These are phyloP conservation scores for Sherardia arvensis DNA, from an alignment of 257 asterid species.

Conservation along the genomic window DNA sequence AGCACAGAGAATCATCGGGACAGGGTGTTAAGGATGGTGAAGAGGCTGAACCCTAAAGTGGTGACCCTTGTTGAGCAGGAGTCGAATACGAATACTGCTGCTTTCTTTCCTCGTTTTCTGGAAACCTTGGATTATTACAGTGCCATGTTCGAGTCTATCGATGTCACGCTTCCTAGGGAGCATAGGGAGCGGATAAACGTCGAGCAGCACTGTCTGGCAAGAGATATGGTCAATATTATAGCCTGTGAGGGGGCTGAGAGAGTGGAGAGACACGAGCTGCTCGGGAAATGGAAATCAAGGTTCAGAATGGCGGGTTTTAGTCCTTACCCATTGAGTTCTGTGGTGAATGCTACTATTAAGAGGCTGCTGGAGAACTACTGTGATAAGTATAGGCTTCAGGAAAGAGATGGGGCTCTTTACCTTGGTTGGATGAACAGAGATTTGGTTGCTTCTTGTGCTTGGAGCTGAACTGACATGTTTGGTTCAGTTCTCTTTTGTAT, in stretches of 20 bases:
- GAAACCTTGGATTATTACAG: conserved; percentile 69
- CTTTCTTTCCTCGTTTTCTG: conserved; percentile 68
- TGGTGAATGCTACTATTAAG: conserved; percentile 65
- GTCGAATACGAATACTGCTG: conserved; percentile 70
- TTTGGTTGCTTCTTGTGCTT: conserved; percentile 85
- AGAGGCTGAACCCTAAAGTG: conserved; percentile 55
- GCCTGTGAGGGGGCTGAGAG: conserved; percentile 82
- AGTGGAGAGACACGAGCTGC: conserved; percentile 69
- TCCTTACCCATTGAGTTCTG: conserved; percentile 53
- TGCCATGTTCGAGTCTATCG: conserved; percentile 80
- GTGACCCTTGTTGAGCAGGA: conserved; percentile 90
- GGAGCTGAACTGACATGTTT: conserved; percentile 37
- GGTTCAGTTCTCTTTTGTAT: not conserved
- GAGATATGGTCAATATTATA: conserved; percentile 64
- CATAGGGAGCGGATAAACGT: conserved; percentile 63
- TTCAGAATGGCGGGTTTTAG: conserved; percentile 82
- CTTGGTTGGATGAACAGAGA: conserved; percentile 93
- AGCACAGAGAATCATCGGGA: conserved; percentile 70
- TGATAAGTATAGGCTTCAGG: conserved; percentile 53
- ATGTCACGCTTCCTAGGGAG: conserved; percentile 52
- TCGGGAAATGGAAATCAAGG: conserved; percentile 70
- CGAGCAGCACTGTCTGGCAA: conserved; percentile 82
- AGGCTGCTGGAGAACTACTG: conserved; percentile 48
- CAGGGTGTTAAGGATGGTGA: conserved; percentile 58
- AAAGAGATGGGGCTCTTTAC: conserved; percentile 78